Percentiles rank a stretch among this genome's conserved stretches.
Evolutionary conservation across 2,329 filamentous ascomycete genomes (phyloP).

Genomic region (Neonectria ditissima): DNA sequence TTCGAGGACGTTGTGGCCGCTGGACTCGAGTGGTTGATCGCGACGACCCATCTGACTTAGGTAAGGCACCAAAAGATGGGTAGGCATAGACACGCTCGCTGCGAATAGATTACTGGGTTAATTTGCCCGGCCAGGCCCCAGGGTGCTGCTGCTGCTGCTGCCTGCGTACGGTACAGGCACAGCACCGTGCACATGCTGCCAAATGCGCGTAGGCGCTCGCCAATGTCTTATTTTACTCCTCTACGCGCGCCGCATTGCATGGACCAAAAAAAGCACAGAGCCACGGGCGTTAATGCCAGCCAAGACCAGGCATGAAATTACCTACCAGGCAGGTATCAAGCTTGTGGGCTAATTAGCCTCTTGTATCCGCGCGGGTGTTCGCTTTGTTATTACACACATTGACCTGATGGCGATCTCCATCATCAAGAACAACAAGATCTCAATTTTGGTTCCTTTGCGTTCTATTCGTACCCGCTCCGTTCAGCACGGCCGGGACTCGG

Average conservation of each 20-base stretch:
- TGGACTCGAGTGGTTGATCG: not conserved
- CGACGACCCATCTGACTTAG: not conserved
- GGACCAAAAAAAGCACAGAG: constrained; percentile 10
- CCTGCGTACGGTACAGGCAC: not conserved
- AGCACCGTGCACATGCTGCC: not conserved
- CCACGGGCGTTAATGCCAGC: not conserved
- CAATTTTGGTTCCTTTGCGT: no score
- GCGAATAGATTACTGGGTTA: not conserved
- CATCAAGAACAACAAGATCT: not conserved
- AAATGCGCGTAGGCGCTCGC: constrained; percentile 18
- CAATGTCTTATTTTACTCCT: constrained; percentile 14
- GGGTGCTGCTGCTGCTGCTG: no score
- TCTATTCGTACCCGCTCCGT: not conserved
- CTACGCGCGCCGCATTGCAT: constrained; percentile 5
- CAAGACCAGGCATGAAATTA: constrained; percentile 18
- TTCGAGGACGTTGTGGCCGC: not conserved
- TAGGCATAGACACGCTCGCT: no score
- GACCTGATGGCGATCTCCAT: not conserved
- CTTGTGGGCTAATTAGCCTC: not conserved
- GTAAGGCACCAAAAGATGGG: no score
- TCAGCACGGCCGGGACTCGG: not conserved
- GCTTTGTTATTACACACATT: not conserved
- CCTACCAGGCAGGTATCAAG: constrained; percentile 1
- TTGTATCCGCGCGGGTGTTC: constrained; percentile 8
- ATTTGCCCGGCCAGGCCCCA: not conserved